Percentiles rank a stretch among this genome's conserved stretches.
phyloP scores from a whole-genome alignment of 139 green algal genomes.

The Chlamydomonas sp. region DNA sequence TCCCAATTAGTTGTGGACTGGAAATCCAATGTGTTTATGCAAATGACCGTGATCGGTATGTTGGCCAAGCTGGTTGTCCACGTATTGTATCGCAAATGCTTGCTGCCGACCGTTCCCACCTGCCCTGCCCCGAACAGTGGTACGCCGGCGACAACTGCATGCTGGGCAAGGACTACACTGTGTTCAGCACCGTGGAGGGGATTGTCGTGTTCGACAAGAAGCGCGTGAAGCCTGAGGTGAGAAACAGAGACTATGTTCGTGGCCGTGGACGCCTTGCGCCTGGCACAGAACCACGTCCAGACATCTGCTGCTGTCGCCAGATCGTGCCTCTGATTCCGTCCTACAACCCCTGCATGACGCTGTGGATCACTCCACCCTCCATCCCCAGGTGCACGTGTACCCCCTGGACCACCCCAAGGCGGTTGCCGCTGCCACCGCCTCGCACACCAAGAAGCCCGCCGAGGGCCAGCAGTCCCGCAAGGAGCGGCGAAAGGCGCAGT shows the following conservation, averaged over 20 bases:
- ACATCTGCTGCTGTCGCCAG: background rate
- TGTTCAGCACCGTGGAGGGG: slow-evolving; percentile 89
- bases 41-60: no score
- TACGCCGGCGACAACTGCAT: slow-evolving; percentile 89
- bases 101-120: background rate
- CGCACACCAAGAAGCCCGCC: slow-evolving; percentile 63
- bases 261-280: background rate
- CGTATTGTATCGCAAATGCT: background rate
- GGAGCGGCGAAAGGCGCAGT: slow-evolving; percentile 52
- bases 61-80: background rate
- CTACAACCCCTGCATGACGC: no score
- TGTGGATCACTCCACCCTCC: no score
- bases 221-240: slow-evolving; percentile 47
- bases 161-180: slow-evolving; percentile 93
- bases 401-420: slow-evolving; percentile 65
- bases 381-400: slow-evolving; percentile 65
- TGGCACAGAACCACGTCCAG: background rate
- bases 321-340: no score
- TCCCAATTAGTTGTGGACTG: no score
- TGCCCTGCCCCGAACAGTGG: slow-evolving; percentile 62
- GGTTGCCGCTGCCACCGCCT: slow-evolving; percentile 38
- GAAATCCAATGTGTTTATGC: no score
- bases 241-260: background rate
- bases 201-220: slow-evolving; percentile 92
- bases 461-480: slow-evolving; percentile 54